Base-by-base conservation (phyloP, 371 early-diverging fungal species). In the Mortierella sp. region DNA sequence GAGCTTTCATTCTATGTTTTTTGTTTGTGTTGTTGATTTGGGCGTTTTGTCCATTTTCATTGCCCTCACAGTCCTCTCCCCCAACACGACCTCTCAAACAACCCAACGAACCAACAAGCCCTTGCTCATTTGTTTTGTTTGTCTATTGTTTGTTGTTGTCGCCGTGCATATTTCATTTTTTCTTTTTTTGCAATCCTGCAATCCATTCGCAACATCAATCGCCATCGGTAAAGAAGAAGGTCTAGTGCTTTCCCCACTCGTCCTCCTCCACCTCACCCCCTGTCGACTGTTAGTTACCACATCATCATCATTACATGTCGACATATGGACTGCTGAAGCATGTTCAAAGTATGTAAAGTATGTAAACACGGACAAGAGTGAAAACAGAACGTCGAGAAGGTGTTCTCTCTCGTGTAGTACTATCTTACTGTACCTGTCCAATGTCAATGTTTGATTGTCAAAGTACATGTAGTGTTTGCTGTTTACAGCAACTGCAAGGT, bases 191-290 rank as follows among this genome's bases (percentile, higher is more conserved):
- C 11, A 26, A 26, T 57, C 13, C 13, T 63, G 21, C 6, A 63
- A 63, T 63, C 44, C 68, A 38, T 10, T 68, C 24, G 44, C 68
- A 68, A 68, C 68, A 42, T 68, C 68, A 42, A 68, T 68, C 42
- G 42, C 68, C 68, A 68, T 68, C 68, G 42, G 44, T 24, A 16
- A 14, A 50, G 50, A 14, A 16, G 16, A 14, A 50, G 55, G 55
- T 34, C 68, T 24, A 68, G 44, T 24, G 11, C 68, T 16, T 16
- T 16, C 16, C 50, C n/a, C n/a, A n/a, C 50, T 50, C 50, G 10
- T 14, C 50, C 50, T 13, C 48, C 14, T 48, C 48, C 14, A 38
- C 68, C 24, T 68, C 68, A 24, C 2, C 8, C 5, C 11, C 9
- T 34, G 65, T 38, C 65, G 65, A n/a, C n/a, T n/a, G n/a, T n/a